Conservation (phyloP, 208 protist genomes). For the Blechomonas ayalai region DNA sequence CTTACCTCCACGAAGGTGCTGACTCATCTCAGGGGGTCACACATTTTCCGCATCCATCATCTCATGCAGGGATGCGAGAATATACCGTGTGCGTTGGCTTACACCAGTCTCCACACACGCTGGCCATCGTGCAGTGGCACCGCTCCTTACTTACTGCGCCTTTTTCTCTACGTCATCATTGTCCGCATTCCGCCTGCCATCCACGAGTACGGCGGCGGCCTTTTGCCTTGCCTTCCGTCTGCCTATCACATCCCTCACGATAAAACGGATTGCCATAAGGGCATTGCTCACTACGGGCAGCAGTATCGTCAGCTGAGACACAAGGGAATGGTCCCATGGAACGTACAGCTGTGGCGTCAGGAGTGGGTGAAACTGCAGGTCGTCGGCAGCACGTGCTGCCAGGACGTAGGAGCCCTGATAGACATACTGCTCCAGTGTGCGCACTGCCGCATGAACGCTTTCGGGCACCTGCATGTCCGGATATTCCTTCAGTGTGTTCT, state of each 20-base stretch:
- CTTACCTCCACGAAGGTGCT: no score
- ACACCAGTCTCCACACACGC: no score
- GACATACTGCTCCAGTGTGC: slow-evolving; percentile 21
- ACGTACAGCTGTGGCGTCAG: slow-evolving; percentile 73
- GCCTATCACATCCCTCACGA: slow-evolving; percentile 14
- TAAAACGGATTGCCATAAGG: slow-evolving; percentile 29
- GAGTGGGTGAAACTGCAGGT: slow-evolving; percentile 68
- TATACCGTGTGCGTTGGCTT: no score
- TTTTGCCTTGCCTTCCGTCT: no score
- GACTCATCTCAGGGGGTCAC: no score
- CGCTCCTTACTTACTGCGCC: no score
- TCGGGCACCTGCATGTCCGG: slow-evolving; percentile 39
- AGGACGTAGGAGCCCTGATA: slow-evolving; percentile 16
- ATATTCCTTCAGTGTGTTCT: slow-evolving; percentile 27
- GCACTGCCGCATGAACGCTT: slow-evolving; percentile 18
- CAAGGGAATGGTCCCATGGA: slow-evolving; percentile 56
- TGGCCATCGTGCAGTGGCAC: no score
- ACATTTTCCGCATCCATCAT: no score
- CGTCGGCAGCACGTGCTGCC: slow-evolving; percentile 49
- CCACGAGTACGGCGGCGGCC: no score
- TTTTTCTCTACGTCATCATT: no score
- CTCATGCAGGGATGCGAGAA: no score
- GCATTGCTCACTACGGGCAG: slow-evolving; percentile 30
- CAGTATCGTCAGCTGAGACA: slow-evolving; percentile 56
- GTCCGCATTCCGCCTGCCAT: no score